Percentiles rank a stretch among this genome's conserved stretches.
These are phyloP conservation scores for Casuarina glauca DNA, from an alignment of 306 rosid species.

Conservation along the genomic window DNA sequence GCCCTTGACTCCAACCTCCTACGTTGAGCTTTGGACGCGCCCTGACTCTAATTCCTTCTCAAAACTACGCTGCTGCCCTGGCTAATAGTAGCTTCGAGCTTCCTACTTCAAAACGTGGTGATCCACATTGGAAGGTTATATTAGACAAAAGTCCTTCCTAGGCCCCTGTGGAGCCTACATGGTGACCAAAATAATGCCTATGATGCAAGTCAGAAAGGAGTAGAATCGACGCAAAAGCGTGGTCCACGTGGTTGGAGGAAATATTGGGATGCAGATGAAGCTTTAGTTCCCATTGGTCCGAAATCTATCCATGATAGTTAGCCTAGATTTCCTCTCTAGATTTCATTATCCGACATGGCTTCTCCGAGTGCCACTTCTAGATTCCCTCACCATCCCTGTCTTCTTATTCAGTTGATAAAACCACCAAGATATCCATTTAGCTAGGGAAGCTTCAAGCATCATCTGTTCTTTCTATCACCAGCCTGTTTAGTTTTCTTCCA, in stretches of 20 bases:
- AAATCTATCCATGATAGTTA: slow-evolving; percentile 74
- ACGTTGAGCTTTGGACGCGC: too few species aligned
- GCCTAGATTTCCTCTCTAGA: slow-evolving; percentile 51
- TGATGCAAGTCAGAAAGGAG: slow-evolving; percentile 7
- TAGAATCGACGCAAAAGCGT: neutral
- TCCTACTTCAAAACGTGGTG: too few species aligned
- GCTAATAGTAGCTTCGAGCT: too few species aligned
- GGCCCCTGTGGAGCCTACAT: too few species aligned
- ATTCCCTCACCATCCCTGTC: slow-evolving; percentile 27
- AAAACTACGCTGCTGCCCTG: too few species aligned
- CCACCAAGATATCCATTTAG: slow-evolving; percentile 21
- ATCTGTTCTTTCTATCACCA: slow-evolving; percentile 9
- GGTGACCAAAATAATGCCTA: neutral
- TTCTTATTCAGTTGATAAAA: slow-evolving; percentile 27
- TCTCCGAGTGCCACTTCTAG: slow-evolving; percentile 41
- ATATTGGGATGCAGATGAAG: slow-evolving; percentile 48
- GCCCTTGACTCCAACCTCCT: too few species aligned
- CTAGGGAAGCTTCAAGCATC: slow-evolving; percentile 6
- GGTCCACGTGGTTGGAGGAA: slow-evolving; percentile 68
- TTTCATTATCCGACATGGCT: slow-evolving; percentile 75
- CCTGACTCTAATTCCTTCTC: too few species aligned
- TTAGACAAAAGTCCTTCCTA: too few species aligned
- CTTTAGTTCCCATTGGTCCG: slow-evolving; percentile 66
- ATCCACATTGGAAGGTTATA: too few species aligned
- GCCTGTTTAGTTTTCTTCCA: neutral